These are phyloP conservation scores for Monilinia fructicola DNA, from an alignment of 2,329 filamentous ascomycete species.

Conservation along the genomic window DNA sequence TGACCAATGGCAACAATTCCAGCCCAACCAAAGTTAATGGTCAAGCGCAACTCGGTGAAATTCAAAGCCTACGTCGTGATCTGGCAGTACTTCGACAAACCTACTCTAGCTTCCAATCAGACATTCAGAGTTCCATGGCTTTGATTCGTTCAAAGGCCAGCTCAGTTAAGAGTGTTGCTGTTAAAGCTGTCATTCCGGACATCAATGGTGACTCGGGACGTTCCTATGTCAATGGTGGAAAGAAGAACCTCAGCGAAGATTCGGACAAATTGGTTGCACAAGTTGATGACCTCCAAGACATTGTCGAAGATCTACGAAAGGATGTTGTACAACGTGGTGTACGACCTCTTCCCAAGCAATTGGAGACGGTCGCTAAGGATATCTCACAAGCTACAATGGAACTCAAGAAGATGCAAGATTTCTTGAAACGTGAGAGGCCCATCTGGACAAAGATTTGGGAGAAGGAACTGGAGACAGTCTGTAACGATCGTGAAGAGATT, in stretches of 20 bases:
- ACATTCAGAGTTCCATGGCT: conserved; percentile 85
- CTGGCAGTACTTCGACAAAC: conserved; percentile 90
- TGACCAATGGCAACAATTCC: conserved; percentile 34
- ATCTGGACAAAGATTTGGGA: conserved; percentile 99
- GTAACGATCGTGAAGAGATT: conserved; percentile 90
- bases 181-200: conserved; percentile 68
- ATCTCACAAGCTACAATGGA: conserved; percentile 79
- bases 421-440: conserved; percentile 86
- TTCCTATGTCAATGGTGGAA: conserved; percentile 79
- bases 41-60: conserved; percentile 68
- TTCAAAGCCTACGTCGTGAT: conserved; percentile 81
- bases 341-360: conserved; percentile 82
- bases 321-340: conserved; percentile 94
- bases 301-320: conserved; percentile 94
- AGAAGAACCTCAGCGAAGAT: conserved; percentile 82
- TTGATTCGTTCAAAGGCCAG: conserved; percentile 77
- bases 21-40: conserved; percentile 37
- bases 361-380: conserved; percentile 86
- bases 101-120: conserved; percentile 85
- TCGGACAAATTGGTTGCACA: conserved; percentile 87
- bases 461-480: conserved; percentile 92
- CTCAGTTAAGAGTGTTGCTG: conserved; percentile 73
- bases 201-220: conserved; percentile 78
- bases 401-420: conserved; percentile 91
- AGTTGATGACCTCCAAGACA: conserved; percentile 95